Evolutionary conservation across 2,329 filamentous ascomycete species (phyloP).

Genomic region (Tolypocladium cylindrosporum): DNA sequence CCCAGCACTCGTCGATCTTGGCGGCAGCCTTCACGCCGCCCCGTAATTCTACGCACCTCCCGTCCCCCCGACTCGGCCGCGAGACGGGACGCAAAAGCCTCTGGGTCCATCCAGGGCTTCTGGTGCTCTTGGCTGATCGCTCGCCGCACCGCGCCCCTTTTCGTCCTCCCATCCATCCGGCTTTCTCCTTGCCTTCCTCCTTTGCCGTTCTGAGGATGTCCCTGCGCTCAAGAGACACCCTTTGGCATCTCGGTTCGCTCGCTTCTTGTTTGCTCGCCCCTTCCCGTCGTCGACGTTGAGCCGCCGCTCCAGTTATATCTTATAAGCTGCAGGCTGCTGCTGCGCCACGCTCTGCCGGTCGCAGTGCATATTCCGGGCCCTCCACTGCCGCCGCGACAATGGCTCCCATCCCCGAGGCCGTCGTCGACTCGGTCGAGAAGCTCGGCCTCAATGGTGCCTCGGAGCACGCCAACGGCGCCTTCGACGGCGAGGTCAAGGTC

Average conservation of each 20-base stretch:
- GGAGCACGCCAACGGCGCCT: constrained; percentile 17
- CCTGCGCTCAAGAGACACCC: background rate
- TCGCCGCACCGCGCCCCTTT: background rate
- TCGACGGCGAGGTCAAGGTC: constrained; percentile 24
- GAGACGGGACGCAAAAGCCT: background rate
- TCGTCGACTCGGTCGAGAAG: constrained; percentile 19
- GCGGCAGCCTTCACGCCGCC: background rate
- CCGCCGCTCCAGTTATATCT: background rate
- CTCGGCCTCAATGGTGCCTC: constrained; percentile 22
- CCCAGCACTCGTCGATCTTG: background rate
- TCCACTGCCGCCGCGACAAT: constrained; percentile 5
- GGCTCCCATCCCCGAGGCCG: constrained; percentile 11
- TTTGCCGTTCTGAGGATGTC: background rate
- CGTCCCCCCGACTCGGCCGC: background rate
- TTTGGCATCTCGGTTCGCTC: background rate
- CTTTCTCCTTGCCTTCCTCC: background rate
- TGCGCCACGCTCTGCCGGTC: background rate
- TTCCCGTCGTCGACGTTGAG: background rate
- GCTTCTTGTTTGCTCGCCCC: background rate
- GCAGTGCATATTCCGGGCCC: background rate
- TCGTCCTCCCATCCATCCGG: background rate
- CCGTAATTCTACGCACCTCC: background rate
- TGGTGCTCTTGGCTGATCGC: background rate
- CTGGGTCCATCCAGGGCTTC: background rate
- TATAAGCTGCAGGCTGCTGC: background rate